phyloP scores from a whole-genome alignment of 2,329 filamentous ascomycete species.

The Trichoderma atroviride region DNA sequence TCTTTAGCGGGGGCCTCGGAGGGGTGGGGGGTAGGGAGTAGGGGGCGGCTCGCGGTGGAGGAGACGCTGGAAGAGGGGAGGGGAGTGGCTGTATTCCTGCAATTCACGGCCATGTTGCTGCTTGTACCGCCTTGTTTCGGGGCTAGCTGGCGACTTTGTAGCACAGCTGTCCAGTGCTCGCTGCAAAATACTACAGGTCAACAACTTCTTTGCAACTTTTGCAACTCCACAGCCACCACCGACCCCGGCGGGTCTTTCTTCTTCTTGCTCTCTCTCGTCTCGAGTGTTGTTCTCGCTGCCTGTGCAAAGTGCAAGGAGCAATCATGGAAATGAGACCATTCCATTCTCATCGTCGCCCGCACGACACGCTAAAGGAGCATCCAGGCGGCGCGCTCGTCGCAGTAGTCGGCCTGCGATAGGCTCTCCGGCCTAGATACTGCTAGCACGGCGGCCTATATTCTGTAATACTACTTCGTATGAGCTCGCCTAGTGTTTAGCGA shows the following conservation, averaged over 20 bases:
- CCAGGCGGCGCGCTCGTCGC: background rate
- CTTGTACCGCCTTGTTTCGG: constrained; percentile 21
- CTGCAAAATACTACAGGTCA: constrained; percentile 11
- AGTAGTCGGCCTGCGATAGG: background rate
- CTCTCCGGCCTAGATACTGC: background rate
- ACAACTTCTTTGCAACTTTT: constrained; percentile 6
- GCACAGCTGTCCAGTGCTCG: background rate
- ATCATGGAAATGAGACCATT: background rate
- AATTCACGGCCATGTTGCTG: constrained; percentile 13
- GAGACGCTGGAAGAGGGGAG: background rate
- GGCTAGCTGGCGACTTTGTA: constrained; percentile 16
- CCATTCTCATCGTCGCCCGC: constrained; percentile 19
- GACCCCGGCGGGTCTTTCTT: constrained; percentile 1
- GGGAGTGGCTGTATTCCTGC: background rate
- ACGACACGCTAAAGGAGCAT: constrained; percentile 8
- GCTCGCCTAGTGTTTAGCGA: constrained; percentile 11
- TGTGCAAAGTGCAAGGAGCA: background rate
- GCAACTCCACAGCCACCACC: constrained; percentile 1
- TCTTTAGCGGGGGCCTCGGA: background rate
- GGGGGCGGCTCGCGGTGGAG: background rate
- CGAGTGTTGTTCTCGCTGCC: background rate
- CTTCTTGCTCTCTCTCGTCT: background rate
- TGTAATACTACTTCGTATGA: constrained; percentile 1
- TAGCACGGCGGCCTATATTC: background rate
- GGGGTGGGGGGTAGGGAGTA: background rate